Conservation (phyloP, 176 grass and related monocot species). For the Lolium multiflorum region DNA sequence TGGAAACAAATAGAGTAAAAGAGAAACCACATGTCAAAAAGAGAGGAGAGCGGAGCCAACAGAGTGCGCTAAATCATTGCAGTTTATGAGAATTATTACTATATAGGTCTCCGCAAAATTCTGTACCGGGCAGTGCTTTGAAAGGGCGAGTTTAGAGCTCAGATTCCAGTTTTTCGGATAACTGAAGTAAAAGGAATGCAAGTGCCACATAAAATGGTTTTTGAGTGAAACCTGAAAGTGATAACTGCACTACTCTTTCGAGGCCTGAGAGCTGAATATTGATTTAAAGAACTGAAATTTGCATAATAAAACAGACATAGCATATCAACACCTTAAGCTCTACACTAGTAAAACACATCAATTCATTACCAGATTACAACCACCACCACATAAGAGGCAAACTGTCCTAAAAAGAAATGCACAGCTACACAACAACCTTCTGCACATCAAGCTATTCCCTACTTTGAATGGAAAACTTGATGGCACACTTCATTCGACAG, state of each 20-base stretch:
- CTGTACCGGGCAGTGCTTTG: neutral
- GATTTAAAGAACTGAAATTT: neutral
- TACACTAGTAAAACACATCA: neutral
- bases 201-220: neutral
- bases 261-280: neutral
- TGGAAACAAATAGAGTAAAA: neutral
- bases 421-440: conserved; percentile 36
- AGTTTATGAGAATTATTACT: neutral
- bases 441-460: conserved; percentile 42
- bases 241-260: neutral
- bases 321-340: conserved; percentile 9
- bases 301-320: neutral
- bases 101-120: neutral
- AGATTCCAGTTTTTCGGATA: neutral
- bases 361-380: conserved; percentile 15
- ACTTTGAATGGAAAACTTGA: conserved; percentile 59
- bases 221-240: neutral
- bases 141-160: neutral
- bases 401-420: neutral
- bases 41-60: neutral
- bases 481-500: conserved; percentile 32
- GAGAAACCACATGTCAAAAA: neutral
- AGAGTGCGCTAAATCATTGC: neutral
- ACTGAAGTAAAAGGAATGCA: neutral
- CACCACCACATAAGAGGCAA: conserved; percentile 11